Percentiles rank a stretch among this genome's conserved stretches.
phyloP scores from a whole-genome alignment of 192 early-diverging fungal species.

The Coemansia guatemalensis region DNA sequence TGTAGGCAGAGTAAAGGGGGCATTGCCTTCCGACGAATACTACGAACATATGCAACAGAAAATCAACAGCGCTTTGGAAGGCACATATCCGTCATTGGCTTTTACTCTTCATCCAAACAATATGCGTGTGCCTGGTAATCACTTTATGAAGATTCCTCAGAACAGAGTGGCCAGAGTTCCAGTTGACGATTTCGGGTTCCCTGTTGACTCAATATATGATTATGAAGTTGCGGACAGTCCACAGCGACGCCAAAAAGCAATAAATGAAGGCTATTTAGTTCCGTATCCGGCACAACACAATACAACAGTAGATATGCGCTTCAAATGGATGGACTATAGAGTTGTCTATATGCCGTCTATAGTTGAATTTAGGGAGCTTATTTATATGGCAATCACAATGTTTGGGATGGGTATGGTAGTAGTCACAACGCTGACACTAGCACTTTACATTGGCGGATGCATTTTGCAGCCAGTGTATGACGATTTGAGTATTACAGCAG shows the following conservation, averaged over 20 bases:
- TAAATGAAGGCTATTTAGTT: neutral
- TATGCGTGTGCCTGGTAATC: neutral
- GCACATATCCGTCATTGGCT: neutral
- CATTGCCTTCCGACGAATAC: constrained; percentile 6
- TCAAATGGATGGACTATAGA: constrained; percentile 9
- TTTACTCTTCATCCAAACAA: constrained; percentile 13
- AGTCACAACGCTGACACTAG: neutral
- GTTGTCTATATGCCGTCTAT: constrained; percentile 10
- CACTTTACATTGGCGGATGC: neutral
- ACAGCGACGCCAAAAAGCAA: neutral
- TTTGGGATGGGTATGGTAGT: neutral
- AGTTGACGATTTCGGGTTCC: constrained; percentile 1
- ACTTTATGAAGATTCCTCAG: neutral
- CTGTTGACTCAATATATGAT: constrained; percentile 6
- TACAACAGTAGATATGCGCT: neutral
- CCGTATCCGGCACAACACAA: neutral
- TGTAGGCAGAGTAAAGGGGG: neutral
- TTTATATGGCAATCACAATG: neutral
- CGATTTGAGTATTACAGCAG: too few species aligned
- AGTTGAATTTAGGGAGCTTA: neutral
- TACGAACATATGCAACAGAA: constrained; percentile 2
- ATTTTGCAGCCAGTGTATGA: neutral
- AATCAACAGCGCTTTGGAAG: neutral
- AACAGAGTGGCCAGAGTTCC: neutral
- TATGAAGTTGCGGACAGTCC: constrained; percentile 15